These are phyloP conservation scores for Cladosporium colombiae DNA, from an alignment of 2,329 filamentous ascomycete species.

Conservation along the genomic window DNA sequence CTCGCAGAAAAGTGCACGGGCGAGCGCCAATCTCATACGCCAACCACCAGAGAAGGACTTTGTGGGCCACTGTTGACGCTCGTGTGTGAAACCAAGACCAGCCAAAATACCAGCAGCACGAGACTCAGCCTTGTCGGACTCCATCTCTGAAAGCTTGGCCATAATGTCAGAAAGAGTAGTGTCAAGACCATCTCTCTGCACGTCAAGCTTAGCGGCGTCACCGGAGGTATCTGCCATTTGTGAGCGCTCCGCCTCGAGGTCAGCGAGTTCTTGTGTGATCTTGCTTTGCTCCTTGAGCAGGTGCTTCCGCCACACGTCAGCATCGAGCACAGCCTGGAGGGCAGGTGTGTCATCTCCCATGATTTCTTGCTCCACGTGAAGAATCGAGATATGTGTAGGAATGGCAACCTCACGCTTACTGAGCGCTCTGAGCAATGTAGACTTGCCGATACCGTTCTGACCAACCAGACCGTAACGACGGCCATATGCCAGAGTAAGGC, in stretches of 20 bases:
- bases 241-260: constrained; percentile 74
- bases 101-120: constrained; percentile 93
- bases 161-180: constrained; percentile 90
- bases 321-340: constrained; percentile 91
- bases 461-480: constrained; percentile 95
- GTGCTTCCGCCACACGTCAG: constrained; percentile 98
- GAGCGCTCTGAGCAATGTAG: constrained; percentile 87
- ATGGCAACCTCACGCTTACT: constrained; percentile 92
- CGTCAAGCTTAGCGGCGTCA: constrained; percentile 82
- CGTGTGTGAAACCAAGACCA: constrained; percentile 92
- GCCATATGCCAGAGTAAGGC: constrained; percentile 85
- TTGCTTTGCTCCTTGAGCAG: constrained; percentile 86
- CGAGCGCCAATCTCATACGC: constrained; percentile 96
- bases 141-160: constrained; percentile 92
- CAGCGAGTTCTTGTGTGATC: constrained; percentile 72
- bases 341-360: constrained; percentile 93
- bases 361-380: constrained; percentile 99
- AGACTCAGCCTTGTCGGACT: constrained; percentile 96
- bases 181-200: constrained; percentile 86
- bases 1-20: constrained; percentile 95
- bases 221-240: constrained; percentile 87
- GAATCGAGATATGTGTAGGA: constrained; percentile 95
- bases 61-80: constrained; percentile 87
- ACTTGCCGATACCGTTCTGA: constrained; percentile 91
- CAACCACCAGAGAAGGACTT: constrained; percentile 99